Evolutionary conservation across 176 grass and related monocot genomes (phyloP).

Genomic region (Triticum aestivum): DNA sequence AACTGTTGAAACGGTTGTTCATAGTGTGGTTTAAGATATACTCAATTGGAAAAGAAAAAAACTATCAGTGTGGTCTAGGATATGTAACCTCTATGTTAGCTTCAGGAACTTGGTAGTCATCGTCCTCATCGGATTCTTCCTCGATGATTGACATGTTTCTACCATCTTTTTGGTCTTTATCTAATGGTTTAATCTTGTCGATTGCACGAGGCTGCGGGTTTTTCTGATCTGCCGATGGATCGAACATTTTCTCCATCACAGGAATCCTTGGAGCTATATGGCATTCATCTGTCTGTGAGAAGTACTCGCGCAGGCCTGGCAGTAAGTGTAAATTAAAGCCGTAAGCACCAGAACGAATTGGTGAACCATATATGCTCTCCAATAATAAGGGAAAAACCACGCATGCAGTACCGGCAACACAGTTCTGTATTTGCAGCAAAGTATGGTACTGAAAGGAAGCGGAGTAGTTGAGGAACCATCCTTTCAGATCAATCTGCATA

Average conservation of each 20-base stretch:
- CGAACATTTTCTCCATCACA: slow-evolving; percentile 66
- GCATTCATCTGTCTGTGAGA: slow-evolving; percentile 88
- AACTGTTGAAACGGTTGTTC: not conserved
- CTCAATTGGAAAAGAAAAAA: not conserved
- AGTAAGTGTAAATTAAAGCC: slow-evolving; percentile 26
- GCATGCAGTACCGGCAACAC: slow-evolving; percentile 65
- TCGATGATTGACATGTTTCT: slow-evolving; percentile 53
- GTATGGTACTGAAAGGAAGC: slow-evolving; percentile 85
- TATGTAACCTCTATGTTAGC: slow-evolving; percentile 54
- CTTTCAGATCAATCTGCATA: slow-evolving; percentile 94
- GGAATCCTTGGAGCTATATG: slow-evolving; percentile 70
- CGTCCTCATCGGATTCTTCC: slow-evolving; percentile 89
- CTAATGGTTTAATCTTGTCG: slow-evolving; percentile 34
- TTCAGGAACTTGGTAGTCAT: slow-evolving; percentile 86
- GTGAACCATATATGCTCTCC: not conserved
- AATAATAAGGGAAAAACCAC: slow-evolving; percentile 21
- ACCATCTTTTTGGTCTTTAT: slow-evolving; percentile 30
- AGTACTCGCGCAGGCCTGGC: slow-evolving; percentile 84
- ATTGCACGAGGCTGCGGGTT: slow-evolving; percentile 29
- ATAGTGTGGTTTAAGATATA: not conserved
- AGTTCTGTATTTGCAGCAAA: slow-evolving; percentile 84
- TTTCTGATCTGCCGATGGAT: slow-evolving; percentile 43
- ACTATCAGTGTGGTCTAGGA: not conserved
- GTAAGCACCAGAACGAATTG: slow-evolving; percentile 5
- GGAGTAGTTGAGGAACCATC: slow-evolving; percentile 84